These are phyloP conservation scores for Phytophthora crassamura DNA, from an alignment of 352 stramenopile genomes.

Conservation along the genomic window DNA sequence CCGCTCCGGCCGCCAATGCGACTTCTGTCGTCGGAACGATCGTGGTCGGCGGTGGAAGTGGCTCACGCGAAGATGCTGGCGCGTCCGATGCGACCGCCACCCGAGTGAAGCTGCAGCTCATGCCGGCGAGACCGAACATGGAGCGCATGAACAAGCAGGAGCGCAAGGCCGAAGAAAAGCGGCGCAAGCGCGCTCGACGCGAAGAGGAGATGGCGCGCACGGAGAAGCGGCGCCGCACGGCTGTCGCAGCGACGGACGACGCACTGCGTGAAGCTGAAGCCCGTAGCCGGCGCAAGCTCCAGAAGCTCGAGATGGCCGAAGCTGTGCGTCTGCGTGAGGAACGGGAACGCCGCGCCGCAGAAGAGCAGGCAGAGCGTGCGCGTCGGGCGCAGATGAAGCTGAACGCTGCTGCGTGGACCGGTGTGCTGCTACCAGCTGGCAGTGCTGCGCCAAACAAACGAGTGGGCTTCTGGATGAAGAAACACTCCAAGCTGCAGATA, in stretches of 20 bases:
- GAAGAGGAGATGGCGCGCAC: slow-evolving; percentile 83
- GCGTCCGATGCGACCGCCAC: slow-evolving; percentile 48
- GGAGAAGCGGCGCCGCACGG: slow-evolving; percentile 80
- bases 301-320: slow-evolving; percentile 75
- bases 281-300: slow-evolving; percentile 68
- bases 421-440: slow-evolving; percentile 45
- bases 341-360: slow-evolving; percentile 55
- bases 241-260: slow-evolving; percentile 80
- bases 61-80: slow-evolving; percentile 33
- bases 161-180: slow-evolving; percentile 87
- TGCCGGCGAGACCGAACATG: slow-evolving; percentile 61
- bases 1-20: slow-evolving; percentile 16
- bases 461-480: slow-evolving; percentile 64
- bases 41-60: slow-evolving; percentile 37
- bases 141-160: slow-evolving; percentile 87
- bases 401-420: slow-evolving; percentile 61
- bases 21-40: slow-evolving; percentile 45
- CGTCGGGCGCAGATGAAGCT: slow-evolving; percentile 68
- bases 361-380: slow-evolving; percentile 56
- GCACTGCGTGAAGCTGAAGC: slow-evolving; percentile 80
- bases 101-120: slow-evolving; percentile 70
- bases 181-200: slow-evolving; percentile 68
- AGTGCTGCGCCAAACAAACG: slow-evolving; percentile 19
- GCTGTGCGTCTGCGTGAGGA: slow-evolving; percentile 69
- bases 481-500: slow-evolving; percentile 65